Evolutionary conservation across 2,329 filamentous ascomycete genomes (phyloP).

Genomic region (Penicillium digitatum): DNA sequence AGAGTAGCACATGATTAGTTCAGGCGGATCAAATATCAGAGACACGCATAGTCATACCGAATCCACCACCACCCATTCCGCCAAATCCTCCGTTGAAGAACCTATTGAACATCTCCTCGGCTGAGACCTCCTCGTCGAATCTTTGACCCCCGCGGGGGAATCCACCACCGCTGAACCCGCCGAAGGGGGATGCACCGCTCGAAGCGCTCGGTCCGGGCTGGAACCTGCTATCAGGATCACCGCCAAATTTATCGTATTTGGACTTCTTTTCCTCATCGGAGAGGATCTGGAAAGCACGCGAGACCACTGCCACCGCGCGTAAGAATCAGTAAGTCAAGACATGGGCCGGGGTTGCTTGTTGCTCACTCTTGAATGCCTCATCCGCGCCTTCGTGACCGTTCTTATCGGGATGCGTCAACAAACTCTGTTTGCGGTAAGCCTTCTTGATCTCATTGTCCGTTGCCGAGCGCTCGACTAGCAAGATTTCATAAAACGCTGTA

Average conservation of each 20-base stretch:
- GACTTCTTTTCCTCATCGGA: conserved; percentile 90
- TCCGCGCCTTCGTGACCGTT: conserved; percentile 94
- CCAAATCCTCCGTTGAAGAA: conserved; percentile 78
- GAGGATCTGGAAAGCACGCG: conserved; percentile 85
- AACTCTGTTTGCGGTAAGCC: conserved; percentile 88
- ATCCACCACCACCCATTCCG: conserved; percentile 54
- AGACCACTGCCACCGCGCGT: conserved; percentile 60
- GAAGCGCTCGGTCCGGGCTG: conserved; percentile 49
- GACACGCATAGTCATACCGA: conserved; percentile 50
- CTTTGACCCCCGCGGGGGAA: conserved; percentile 47
- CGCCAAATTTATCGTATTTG: conserved; percentile 83
- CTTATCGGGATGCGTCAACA: conserved; percentile 97
- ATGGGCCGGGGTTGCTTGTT: background rate
- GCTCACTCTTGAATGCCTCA: conserved; percentile 88
- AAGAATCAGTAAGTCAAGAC: background rate
- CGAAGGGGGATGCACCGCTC: conserved; percentile 40
- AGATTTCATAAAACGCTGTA: conserved; percentile 94
- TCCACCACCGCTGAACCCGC: conserved; percentile 48
- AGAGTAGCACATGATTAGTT: background rate
- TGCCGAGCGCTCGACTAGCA: conserved; percentile 65
- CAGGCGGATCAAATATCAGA: too few species aligned
- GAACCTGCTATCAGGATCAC: conserved; percentile 87
- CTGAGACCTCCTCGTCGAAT: conserved; percentile 88
- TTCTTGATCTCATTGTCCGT: conserved; percentile 91
- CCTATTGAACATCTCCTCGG: conserved; percentile 92